Evolutionary conservation across 306 rosid genomes (phyloP).

Genomic region (Carpinus fangiana): DNA sequence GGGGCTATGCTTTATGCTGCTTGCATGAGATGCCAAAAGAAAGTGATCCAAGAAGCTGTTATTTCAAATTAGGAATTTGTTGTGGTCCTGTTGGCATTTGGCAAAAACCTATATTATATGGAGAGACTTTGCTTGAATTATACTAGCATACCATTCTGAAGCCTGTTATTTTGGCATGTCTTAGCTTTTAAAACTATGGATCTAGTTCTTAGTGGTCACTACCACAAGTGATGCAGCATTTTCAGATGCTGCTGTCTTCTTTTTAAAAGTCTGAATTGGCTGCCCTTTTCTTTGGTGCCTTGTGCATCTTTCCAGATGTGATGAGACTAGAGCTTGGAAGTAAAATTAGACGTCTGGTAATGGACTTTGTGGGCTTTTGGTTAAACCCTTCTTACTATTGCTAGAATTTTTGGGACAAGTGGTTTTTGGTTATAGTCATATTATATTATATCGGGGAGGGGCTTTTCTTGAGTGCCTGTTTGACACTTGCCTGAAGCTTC

Average conservation of each 20-base stretch:
- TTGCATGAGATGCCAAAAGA: slow-evolving; percentile 5
- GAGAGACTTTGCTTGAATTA: neutral
- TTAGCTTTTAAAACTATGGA: neutral
- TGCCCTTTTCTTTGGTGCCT: neutral
- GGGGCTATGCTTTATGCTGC: neutral
- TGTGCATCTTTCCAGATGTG: neutral
- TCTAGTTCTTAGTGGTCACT: neutral
- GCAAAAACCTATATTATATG: neutral
- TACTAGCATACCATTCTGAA: neutral
- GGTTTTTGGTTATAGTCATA: neutral
- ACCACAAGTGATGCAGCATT: slow-evolving; percentile 15
- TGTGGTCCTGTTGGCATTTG: neutral
- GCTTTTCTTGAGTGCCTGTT: neutral
- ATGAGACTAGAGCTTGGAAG: neutral
- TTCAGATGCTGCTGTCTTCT: neutral
- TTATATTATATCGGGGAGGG: neutral
- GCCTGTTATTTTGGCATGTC: neutral
- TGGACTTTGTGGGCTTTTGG: neutral
- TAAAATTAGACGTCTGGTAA: neutral
- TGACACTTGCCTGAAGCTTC: neutral
- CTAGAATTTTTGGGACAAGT: neutral
- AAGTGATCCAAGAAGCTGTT: neutral
- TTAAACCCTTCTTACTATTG: neutral
- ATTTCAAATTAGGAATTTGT: neutral
- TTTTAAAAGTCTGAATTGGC: neutral